Evolutionary conservation across 176 grass and related monocot genomes (phyloP).

Genomic region (Oryza nivara): DNA sequence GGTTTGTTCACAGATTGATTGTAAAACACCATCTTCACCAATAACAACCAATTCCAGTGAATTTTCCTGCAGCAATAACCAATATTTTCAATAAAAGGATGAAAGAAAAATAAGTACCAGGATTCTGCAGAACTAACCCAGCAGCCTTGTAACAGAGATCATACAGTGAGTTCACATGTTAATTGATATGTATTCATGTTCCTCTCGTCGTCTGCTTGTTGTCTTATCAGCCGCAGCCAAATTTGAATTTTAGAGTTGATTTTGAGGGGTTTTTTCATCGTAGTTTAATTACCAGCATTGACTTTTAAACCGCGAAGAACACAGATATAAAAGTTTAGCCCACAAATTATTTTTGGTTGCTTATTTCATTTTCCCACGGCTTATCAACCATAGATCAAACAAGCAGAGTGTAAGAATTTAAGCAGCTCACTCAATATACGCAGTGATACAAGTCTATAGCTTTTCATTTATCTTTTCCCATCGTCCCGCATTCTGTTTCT

Average conservation of each 20-base stretch:
- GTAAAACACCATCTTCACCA: constrained; percentile 78
- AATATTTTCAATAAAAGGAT: constrained; percentile 18
- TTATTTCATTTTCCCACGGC: too few relatives aligned
- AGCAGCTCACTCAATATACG: neutral
- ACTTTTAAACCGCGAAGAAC: too few relatives aligned
- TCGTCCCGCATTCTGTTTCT: neutral
- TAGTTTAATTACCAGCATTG: too few relatives aligned
- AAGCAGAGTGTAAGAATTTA: neutral
- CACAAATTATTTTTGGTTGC: too few relatives aligned
- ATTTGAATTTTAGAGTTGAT: too few relatives aligned
- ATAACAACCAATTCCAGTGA: constrained; percentile 83
- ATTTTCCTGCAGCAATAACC: constrained; percentile 69
- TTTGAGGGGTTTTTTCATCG: too few relatives aligned
- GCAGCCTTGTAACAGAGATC: constrained; percentile 23
- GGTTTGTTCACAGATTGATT: constrained; percentile 88
- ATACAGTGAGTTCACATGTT: neutral
- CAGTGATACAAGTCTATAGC: neutral
- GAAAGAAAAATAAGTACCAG: constrained; percentile 12
- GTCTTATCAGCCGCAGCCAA: too few relatives aligned
- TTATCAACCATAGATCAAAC: too few relatives aligned
- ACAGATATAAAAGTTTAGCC: too few relatives aligned
- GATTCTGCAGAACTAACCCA: constrained; percentile 18
- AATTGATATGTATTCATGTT: neutral
- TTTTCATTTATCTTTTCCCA: neutral
- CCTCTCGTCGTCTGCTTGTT: too few relatives aligned